Evolutionary conservation across 768 basidiomycete species (phyloP).

Genomic region (Auriscalpium orientale): DNA sequence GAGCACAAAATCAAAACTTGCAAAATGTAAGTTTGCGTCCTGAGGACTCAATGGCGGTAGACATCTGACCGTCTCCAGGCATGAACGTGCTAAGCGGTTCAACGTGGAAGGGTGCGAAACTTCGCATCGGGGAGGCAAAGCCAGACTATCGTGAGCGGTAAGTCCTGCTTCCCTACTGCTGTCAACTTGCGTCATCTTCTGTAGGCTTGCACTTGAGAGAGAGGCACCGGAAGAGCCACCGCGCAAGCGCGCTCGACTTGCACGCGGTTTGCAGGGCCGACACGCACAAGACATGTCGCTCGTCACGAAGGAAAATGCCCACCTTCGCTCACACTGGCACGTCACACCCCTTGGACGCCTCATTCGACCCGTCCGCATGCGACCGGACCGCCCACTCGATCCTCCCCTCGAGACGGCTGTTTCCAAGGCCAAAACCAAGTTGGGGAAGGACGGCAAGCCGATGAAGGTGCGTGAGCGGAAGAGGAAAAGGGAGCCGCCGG

Average conservation of each 20-base stretch:
- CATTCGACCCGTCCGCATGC: slow-evolving; percentile 60
- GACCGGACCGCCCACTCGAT: slow-evolving; percentile 54
- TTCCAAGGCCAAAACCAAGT: slow-evolving; percentile 11
- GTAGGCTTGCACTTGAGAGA: slow-evolving; percentile 31
- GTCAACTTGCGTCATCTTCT: not conserved
- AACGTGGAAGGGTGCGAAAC: slow-evolving; percentile 82
- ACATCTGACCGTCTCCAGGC: slow-evolving; percentile 32
- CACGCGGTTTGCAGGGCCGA: slow-evolving; percentile 29
- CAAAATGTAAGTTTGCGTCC: slow-evolving; percentile 46
- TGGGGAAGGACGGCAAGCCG: slow-evolving; percentile 15
- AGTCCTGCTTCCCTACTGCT: slow-evolving; percentile 14
- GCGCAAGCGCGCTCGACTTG: slow-evolving; percentile 35
- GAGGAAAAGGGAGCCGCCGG: slow-evolving; percentile 39
- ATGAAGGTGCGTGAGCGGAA: slow-evolving; percentile 38
- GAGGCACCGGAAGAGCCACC: slow-evolving; percentile 28
- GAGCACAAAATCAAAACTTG: slow-evolving; percentile 48
- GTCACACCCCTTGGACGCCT: slow-evolving; percentile 60
- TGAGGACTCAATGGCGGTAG: not conserved
- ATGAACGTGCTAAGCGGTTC: slow-evolving; percentile 72
- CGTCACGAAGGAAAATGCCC: slow-evolving; percentile 50
- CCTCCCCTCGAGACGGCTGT: slow-evolving; percentile 5
- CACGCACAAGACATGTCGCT: slow-evolving; percentile 59
- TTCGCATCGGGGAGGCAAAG: slow-evolving; percentile 79
- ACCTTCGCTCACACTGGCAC: slow-evolving; percentile 54
- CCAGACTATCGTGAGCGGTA: slow-evolving; percentile 64